Percentiles rank a stretch among this genome's conserved stretches.
Evolutionary conservation across 2,329 filamentous ascomycete genomes (phyloP).

Genomic region (Nemania sp.): DNA sequence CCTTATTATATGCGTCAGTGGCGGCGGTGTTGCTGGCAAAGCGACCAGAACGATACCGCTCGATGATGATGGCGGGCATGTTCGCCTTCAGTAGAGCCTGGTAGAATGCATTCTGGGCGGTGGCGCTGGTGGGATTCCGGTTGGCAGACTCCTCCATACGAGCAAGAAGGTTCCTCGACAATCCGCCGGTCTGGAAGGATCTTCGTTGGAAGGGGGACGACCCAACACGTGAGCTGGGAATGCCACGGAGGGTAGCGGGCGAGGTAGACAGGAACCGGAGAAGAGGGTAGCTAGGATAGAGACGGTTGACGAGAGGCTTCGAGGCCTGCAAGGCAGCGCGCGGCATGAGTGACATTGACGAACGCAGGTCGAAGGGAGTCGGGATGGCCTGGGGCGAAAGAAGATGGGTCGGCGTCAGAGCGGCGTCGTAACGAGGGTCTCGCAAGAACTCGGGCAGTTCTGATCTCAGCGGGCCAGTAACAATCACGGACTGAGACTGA

Average conservation of each 20-base stretch:
- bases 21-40: constrained; percentile 80
- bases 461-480: constrained; percentile 23
- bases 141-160: constrained; percentile 91
- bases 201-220: constrained; percentile 38
- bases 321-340: constrained; percentile 38
- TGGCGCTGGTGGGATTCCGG: constrained; percentile 84
- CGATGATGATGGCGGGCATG: constrained; percentile 90
- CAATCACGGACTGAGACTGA: constrained; percentile 17
- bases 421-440: constrained; percentile 32
- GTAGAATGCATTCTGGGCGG: constrained; percentile 92
- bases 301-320: constrained; percentile 36
- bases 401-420: constrained; percentile 19
- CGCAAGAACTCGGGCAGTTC: constrained; percentile 45
- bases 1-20: constrained; percentile 79
- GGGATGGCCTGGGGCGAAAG: constrained; percentile 30
- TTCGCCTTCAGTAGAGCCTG: constrained; percentile 87
- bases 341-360: constrained; percentile 40
- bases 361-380: constrained; percentile 40
- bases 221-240: constrained; percentile 25
- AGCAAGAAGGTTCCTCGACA: constrained; percentile 71
- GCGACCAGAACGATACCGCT: constrained; percentile 83
- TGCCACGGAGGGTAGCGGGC: constrained; percentile 25
- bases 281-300: constrained; percentile 31
- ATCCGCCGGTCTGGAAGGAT: constrained; percentile 51
- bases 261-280: constrained; percentile 38